These are phyloP conservation scores for Penicillium ochrochloron DNA, from an alignment of 495 filamentous ascomycete genomes.

Conservation along the genomic window DNA sequence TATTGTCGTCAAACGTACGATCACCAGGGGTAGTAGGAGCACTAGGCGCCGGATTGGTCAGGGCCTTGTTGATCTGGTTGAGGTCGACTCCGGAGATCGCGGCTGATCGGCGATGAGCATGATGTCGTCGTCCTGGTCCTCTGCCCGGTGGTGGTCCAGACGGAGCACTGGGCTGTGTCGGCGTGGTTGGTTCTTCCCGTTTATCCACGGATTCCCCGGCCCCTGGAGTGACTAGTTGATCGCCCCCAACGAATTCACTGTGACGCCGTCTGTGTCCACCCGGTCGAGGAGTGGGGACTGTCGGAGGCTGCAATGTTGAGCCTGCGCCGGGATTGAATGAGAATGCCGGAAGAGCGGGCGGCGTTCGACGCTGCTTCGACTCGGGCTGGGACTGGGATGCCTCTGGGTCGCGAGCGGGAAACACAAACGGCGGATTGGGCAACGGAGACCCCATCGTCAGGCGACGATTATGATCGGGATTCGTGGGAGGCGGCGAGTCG, in stretches of 20 bases:
- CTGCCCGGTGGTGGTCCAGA: slow-evolving; percentile 49
- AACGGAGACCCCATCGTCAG: slow-evolving; percentile 51
- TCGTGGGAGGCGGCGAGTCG: slow-evolving; percentile 28
- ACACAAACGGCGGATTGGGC: slow-evolving; percentile 75
- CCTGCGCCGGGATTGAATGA: slow-evolving; percentile 64
- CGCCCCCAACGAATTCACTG: slow-evolving; percentile 81
- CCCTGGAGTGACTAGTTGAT: slow-evolving; percentile 61
- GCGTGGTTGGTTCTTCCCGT: slow-evolving; percentile 53
- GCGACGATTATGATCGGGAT: slow-evolving; percentile 32
- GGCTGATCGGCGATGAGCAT: slow-evolving; percentile 84
- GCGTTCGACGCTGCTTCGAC: slow-evolving; percentile 23
- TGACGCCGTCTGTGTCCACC: slow-evolving; percentile 71
- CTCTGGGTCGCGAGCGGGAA: slow-evolving; percentile 57
- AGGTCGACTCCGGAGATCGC: slow-evolving; percentile 87
- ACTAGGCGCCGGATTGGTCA: slow-evolving; percentile 58
- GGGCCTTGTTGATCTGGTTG: slow-evolving; percentile 67
- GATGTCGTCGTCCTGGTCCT: slow-evolving; percentile 64
- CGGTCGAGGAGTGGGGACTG: slow-evolving; percentile 37
- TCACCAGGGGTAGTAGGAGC: slow-evolving; percentile 72
- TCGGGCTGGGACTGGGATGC: slow-evolving; percentile 18
- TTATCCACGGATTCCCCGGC: slow-evolving; percentile 68
- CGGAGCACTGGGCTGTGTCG: slow-evolving; percentile 53
- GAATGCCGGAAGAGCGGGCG: slow-evolving; percentile 63
- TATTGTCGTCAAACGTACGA: slow-evolving; percentile 36
- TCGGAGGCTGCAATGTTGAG: slow-evolving; percentile 35